Base-by-base conservation (phyloP, 2,329 filamentous ascomycete genomes). In the Aspergillus costaricaensis region DNA sequence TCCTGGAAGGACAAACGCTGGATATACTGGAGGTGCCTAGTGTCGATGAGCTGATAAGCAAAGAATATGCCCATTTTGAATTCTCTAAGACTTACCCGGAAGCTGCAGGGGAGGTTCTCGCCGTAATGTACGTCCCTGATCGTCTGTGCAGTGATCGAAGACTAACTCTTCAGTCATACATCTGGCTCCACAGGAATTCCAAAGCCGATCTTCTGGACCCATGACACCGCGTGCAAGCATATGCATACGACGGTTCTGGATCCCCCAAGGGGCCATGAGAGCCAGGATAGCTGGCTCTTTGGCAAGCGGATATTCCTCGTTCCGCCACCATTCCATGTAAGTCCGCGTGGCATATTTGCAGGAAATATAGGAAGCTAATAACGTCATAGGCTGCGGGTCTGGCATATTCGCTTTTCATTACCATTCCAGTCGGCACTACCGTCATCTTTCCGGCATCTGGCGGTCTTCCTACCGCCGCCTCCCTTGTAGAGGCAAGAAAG, bases 301-400 rank as follows among this genome's bases (percentile, higher is more conserved):
- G 71, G 72, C 0, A 76, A 76, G 50, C 65, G 74, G 9, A 60
- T 77, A 2, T 65, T 79, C 32, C 64, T 67, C 2, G 70, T 71
- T 1, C 57, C 77, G 25, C 77, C 78, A 2, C 72, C 74, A 4
- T 80, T 79, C 44, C 77, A 78, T 62, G 77, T 60, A 17, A 55
- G 60, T 27, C 6, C 17, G 3, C 7, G 23, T 5, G 12, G 10
- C 27, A 32, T 36, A 15, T 15, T 1, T 17, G 10, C 7, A 6
- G 4, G 12, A 0, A 5, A 1, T 7, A 12, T 21, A 12, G 9
- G 8, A 2, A 30, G 12, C 44, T 57, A 27, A 50, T 27, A 14
- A 6, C 8, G 17, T 39, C n/a, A 4, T 19, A 62, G 60, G 61
- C 67, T 5, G 69, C 70, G 15, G 69, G 70, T 1, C 68, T 72